Evolutionary conservation across 2,329 filamentous ascomycete genomes (phyloP), one percentile per base, ranked within the genome.

Genomic region (Arthrinium puccinioides): DNA sequence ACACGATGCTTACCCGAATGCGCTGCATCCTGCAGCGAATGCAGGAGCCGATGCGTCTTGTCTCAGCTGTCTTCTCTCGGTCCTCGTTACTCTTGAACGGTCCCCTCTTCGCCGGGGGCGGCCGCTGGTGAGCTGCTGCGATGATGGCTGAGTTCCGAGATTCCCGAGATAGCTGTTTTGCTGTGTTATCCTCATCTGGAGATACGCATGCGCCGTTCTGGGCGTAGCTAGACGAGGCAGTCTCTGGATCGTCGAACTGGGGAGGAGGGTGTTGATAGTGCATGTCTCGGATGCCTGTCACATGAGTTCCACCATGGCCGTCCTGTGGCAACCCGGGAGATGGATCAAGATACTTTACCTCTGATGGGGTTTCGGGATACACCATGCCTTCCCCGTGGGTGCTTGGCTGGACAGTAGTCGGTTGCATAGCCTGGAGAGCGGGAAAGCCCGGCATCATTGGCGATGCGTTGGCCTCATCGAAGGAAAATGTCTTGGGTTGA

Each of bases 1-100:
- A 27, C 29, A 32, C 9, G 15, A 44, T 20, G 60, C 72, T 66
- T 55, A 79, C 75, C 33, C 76, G 67, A 47, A 79, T 78, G 29
- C 74, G 66, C 45, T 79, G 76, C 72, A 79, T 77, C 34, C 72
- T 66, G 44, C 76, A 80, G 30, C 75, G 64, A 40, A 79, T 70
- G 47, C 76, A 80, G 15, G 72, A 76, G 8, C 74, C 74, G 14
- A 74, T 70, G 37, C 69, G 71, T 41, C 76, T 64, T 3, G 74
- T 79, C 39, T 69, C 62, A 1, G 76, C 76, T 1, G 75, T 79
- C 44, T 69, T 62, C 42, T 73, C 63, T 18, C 74, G 66, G 21
- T 69, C 61, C 9, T 57, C 57, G n/a, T 63, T 59, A 36, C 73
- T 69, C 41, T 66, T 72, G 54, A 79, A 79, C 3, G 73, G 74